A percentile compares a stretch with the other conserved stretches of the same genome.
Conservation (phyloP, 2,329 filamentous ascomycete genomes). For the Coniella vitis region DNA sequence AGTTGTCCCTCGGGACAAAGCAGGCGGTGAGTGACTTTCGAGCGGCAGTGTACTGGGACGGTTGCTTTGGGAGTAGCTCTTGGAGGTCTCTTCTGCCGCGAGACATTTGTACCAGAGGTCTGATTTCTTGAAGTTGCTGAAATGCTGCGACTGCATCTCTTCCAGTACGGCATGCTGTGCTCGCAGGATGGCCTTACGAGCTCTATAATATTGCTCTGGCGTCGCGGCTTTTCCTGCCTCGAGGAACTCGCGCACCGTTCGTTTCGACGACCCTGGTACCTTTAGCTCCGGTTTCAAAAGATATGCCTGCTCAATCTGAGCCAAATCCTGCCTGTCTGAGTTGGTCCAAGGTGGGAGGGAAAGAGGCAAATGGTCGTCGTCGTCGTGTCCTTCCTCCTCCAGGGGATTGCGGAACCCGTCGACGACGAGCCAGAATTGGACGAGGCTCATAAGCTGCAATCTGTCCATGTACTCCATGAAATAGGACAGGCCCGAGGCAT, state of each 20-base stretch:
- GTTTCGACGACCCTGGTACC: slow-evolving; percentile 61
- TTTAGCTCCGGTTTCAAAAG: slow-evolving; percentile 75
- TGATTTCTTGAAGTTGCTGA: slow-evolving; percentile 81
- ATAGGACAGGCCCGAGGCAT: slow-evolving; percentile 85
- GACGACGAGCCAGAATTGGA: slow-evolving; percentile 98
- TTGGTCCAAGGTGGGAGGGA: slow-evolving; percentile 67
- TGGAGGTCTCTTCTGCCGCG: slow-evolving; percentile 71
- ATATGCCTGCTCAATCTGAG: slow-evolving; percentile 88
- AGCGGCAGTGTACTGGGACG: slow-evolving; percentile 3
- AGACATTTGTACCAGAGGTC: slow-evolving; percentile 96
- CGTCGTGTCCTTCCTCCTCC: slow-evolving; percentile 72
- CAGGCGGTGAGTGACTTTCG: slow-evolving; percentile 7
- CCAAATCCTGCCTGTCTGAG: slow-evolving; percentile 78
- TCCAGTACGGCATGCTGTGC: slow-evolving; percentile 80
- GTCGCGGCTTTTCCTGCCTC: slow-evolving; percentile 70
- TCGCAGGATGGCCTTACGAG: slow-evolving; percentile 71
- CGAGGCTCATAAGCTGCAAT: slow-evolving; percentile 74
- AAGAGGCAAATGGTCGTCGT: slow-evolving; percentile 57
- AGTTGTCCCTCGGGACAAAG: slow-evolving; percentile 8
- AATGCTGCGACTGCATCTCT: slow-evolving; percentile 74
- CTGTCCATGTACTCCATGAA: slow-evolving; percentile 99
- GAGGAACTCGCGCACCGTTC: slow-evolving; percentile 70
- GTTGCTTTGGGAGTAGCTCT: slow-evolving; percentile 16
- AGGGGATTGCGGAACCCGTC: slow-evolving; percentile 93
- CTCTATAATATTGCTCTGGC: slow-evolving; percentile 73